These are phyloP conservation scores for Trametes versicolor DNA, from an alignment of 1,284 basidiomycete species.

Conservation along the genomic window DNA sequence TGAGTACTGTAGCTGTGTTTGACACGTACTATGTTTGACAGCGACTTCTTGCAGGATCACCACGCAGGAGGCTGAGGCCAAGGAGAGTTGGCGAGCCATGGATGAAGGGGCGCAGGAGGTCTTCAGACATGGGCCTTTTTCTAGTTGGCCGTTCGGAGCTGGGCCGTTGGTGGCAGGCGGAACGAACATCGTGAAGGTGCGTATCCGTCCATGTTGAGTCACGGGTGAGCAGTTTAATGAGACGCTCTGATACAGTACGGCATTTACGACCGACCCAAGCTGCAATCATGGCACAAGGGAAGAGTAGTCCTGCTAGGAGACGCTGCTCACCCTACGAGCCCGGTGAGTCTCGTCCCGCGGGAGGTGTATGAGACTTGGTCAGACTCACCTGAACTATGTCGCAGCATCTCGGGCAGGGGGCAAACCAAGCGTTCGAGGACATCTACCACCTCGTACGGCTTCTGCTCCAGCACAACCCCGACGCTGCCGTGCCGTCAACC, in stretches of 20 bases:
- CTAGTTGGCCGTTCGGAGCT: slow-evolving; percentile 48
- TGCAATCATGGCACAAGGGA: slow-evolving; percentile 53
- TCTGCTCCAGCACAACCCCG: slow-evolving; percentile 48
- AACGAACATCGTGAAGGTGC: slow-evolving; percentile 52
- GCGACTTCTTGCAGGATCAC: slow-evolving; percentile 37
- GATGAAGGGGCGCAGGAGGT: slow-evolving; percentile 45
- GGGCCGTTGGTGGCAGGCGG: slow-evolving; percentile 50
- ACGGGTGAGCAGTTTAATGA: neutral
- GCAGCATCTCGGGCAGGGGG: slow-evolving; percentile 60
- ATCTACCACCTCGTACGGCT: slow-evolving; percentile 51
- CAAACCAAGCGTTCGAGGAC: slow-evolving; percentile 60
- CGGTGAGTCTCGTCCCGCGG: neutral
- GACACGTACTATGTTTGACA: neutral
- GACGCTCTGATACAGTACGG: slow-evolving; percentile 47
- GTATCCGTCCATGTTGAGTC: neutral
- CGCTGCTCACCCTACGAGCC: slow-evolving; percentile 44
- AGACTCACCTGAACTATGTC: slow-evolving; percentile 12
- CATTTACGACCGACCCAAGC: slow-evolving; percentile 56
- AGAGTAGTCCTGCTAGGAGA: slow-evolving; percentile 47
- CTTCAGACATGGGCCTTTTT: slow-evolving; percentile 45
- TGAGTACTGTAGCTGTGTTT: slow-evolving; percentile 36
- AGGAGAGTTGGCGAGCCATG: slow-evolving; percentile 54
- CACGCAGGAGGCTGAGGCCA: slow-evolving; percentile 49
- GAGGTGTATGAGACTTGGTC: no score
- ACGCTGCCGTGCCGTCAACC: slow-evolving; percentile 42